A percentile compares a stretch with the other conserved stretches of the same genome.
Evolutionary conservation across 345 rosid genomes (phyloP).

Genomic region (Leavenworthia alabamica): DNA sequence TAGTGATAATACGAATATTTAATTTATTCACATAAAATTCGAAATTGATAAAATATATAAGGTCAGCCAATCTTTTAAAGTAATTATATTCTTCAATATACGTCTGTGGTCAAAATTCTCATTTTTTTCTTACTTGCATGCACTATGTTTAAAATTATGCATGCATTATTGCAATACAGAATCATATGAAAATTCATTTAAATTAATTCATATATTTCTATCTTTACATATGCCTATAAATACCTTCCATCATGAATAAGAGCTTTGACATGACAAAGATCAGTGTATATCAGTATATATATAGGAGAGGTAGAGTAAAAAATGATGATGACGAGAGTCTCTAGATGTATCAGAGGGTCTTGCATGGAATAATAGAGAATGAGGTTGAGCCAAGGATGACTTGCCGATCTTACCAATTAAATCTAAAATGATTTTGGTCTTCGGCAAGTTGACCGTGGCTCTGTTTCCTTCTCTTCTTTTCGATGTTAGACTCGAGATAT

Average conservation of each 20-base stretch:
- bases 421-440: conserved; percentile 2
- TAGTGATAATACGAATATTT: conserved; percentile 16
- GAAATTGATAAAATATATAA: conserved; percentile 11
- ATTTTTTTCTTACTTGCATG: conserved; percentile 6
- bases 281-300: not conserved
- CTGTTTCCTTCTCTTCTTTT: conserved; percentile 31
- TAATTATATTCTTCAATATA: conserved; percentile 4
- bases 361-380: conserved; percentile 28
- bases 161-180: not conserved
- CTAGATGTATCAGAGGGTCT: conserved; percentile 4
- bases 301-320: not conserved
- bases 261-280: not conserved
- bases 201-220: not conserved
- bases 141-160: conserved; percentile 14
- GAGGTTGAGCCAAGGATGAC: conserved; percentile 36
- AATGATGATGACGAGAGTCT: not conserved
- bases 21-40: not conserved
- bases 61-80: conserved; percentile 13
- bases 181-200: not conserved
- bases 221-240: conserved; percentile 17
- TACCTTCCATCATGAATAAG: not conserved
- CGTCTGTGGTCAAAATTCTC: conserved; percentile 23
- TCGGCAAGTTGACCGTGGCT: conserved; percentile 32
- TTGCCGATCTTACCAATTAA: conserved; percentile 14
- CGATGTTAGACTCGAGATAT: conserved; percentile 23